Evolutionary conservation across 805 yeast genomes (phyloP).

Genomic region (Cyberlindnera japonica): DNA sequence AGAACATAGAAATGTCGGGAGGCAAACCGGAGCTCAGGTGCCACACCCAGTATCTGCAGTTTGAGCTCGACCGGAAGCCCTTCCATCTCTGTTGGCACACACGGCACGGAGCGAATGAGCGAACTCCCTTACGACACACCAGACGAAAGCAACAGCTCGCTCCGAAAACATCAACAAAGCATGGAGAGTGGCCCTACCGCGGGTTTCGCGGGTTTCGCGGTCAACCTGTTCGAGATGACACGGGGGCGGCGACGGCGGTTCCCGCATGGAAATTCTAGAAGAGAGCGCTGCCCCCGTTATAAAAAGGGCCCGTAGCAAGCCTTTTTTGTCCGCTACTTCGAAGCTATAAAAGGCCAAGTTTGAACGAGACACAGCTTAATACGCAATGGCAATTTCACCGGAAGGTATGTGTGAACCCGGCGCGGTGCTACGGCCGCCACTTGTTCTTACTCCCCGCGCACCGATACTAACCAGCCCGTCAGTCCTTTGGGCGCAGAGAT

Average conservation of each 20-base stretch:
- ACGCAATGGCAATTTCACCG: constrained; percentile 24
- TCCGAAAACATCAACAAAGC: background rate
- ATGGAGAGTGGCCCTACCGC: no score
- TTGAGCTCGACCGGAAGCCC: constrained; percentile 43
- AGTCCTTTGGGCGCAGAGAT: constrained; percentile 96
- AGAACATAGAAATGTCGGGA: constrained; percentile 44
- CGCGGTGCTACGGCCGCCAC: no score
- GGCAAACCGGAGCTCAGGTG: constrained; percentile 34
- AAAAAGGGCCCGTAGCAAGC: no score
- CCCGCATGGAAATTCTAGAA: constrained; percentile 1
- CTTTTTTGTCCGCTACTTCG: no score
- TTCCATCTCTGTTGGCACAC: constrained; percentile 4
- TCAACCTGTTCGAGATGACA: no score
- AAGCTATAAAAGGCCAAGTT: no score
- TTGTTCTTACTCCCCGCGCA: background rate
- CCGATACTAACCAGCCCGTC: constrained; percentile 1
- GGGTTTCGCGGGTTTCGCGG: no score
- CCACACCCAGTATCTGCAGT: constrained; percentile 31
- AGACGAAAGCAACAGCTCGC: no score
- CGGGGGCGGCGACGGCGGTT: no score
- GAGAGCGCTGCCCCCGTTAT: background rate
- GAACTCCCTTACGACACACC: no score
- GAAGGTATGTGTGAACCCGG: constrained; percentile 16
- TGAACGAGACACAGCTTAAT: no score
- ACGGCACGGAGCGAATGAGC: no score